Evolutionary conservation across 768 basidiomycete species (phyloP), one percentile per base, ranked within the genome.

Genomic region (Rhodotorula sphaerocarpa): DNA sequence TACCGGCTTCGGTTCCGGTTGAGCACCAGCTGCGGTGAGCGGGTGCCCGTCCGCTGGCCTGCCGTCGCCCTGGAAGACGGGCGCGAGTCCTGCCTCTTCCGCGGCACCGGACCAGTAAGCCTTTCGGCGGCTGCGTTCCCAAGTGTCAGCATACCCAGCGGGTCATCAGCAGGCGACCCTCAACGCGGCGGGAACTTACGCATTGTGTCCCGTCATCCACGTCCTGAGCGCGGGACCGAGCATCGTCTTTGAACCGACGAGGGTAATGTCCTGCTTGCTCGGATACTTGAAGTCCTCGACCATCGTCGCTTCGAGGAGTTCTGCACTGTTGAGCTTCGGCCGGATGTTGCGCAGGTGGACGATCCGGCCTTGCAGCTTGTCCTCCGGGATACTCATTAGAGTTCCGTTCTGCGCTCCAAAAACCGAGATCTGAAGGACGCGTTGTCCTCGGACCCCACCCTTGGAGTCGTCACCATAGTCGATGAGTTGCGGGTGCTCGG

Each of bases 271-370:
- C 21, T 54, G 42, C 1, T 31, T 43, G 11, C 42, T 36, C 21
- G 15, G 23, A 14, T 48, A 45, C 23, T 20, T 45, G 23, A 1
- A 0, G 43, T 65, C 63, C 44, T 52, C 59, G n/a, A 33, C 45
- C 63, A 65, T 65, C 1, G 57, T 59, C 28, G 48, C 58, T 25
- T 65, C 63, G 21, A 65, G 44, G 7, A 48, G n/a, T 11, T 51
- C 57, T n/a, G 25, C 21, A 28, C 5, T 6, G 5, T 18, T 43
- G 14, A 46, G 20, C 43, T 65, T 65, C 20, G 54, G 45, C 21
- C 57, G 34, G 4, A 65, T 20, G 36, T 65, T 65, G 23, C 58
- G 27, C 5, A 48, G 50, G 28, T 28, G 5, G 28, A 65, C 58
- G 28, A 65, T 3, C 18, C 39, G 27, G 11, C 58, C 63, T 7